These are phyloP conservation scores for Zopfia rhizophila DNA, from an alignment of 2,329 filamentous ascomycete genomes.

Conservation along the genomic window DNA sequence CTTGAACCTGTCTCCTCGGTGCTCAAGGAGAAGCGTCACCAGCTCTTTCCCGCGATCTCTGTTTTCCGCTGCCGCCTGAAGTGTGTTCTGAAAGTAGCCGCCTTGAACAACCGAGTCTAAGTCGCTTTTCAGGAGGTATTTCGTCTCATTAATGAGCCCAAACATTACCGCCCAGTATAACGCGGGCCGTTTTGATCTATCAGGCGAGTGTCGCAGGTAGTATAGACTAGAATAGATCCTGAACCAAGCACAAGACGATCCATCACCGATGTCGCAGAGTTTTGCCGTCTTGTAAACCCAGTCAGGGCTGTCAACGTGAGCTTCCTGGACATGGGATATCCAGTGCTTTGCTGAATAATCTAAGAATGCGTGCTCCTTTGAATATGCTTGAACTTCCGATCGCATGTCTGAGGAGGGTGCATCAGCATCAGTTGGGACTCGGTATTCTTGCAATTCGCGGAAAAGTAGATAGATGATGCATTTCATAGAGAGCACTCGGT, in stretches of 20 bases:
- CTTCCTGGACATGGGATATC: conserved; percentile 9
- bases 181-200: neutral
- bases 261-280: conserved; percentile 6
- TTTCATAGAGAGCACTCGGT: conserved; percentile 5
- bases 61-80: neutral
- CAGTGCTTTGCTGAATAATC: conserved; percentile 8
- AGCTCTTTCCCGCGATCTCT: conserved; percentile 1
- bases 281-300: conserved; percentile 1
- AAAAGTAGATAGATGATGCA: conserved; percentile 12
- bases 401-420: neutral
- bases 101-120: neutral
- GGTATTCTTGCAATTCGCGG: conserved; percentile 1
- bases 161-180: neutral
- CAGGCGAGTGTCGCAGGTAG: neutral
- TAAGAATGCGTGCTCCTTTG: conserved; percentile 4
- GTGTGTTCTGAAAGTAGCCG: neutral
- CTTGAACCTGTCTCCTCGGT: neutral
- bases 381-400: neutral
- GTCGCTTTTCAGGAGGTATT: neutral
- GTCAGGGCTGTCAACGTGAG: neutral
- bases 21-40: conserved; percentile 4
- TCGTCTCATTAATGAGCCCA: conserved; percentile 1
- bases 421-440: neutral
- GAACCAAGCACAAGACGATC: conserved; percentile 1
- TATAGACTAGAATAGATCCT: neutral